phyloP scores from a whole-genome alignment of 2,329 filamentous ascomycete genomes.

The Aureobasidium namibiae region DNA sequence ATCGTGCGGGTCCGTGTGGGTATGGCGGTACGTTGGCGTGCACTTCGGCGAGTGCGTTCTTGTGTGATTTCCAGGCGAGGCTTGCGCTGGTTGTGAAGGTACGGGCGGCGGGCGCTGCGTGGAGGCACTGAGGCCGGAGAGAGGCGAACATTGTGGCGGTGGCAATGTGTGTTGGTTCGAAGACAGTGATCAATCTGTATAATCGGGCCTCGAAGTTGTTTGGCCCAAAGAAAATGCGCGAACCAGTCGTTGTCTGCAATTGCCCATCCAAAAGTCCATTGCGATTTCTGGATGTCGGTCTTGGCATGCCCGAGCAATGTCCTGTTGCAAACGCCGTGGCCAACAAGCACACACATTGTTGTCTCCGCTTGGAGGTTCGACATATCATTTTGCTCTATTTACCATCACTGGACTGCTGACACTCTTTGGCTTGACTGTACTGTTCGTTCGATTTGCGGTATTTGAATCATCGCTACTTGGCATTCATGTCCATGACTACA shows the following conservation, averaged over 20 bases:
- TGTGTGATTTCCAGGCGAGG: conserved; percentile 16
- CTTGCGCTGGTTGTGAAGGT: conserved; percentile 25
- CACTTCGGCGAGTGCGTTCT: conserved; percentile 15
- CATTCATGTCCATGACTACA: too few relatives aligned
- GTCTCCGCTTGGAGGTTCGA: too few relatives aligned
- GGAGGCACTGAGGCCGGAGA: conserved; percentile 3
- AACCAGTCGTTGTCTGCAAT: background rate
- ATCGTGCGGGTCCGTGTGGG: conserved; percentile 59
- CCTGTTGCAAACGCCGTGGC: background rate
- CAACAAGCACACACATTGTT: background rate
- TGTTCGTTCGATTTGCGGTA: background rate
- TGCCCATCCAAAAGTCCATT: background rate
- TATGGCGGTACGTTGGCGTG: conserved; percentile 42
- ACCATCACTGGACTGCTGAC: too few relatives aligned
- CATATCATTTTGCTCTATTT: too few relatives aligned
- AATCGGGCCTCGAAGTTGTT: background rate
- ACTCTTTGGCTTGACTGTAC: conserved; percentile 20
- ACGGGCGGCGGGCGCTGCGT: conserved; percentile 13
- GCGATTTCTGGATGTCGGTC: background rate
- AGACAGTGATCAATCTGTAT: background rate
- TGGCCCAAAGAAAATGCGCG: background rate
- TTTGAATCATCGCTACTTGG: background rate
- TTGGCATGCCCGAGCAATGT: background rate
- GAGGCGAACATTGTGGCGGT: conserved; percentile 9
- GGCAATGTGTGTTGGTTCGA: background rate